Conservation (phyloP, 768 basidiomycete species). For the Tylopilus subfusipes region DNA sequence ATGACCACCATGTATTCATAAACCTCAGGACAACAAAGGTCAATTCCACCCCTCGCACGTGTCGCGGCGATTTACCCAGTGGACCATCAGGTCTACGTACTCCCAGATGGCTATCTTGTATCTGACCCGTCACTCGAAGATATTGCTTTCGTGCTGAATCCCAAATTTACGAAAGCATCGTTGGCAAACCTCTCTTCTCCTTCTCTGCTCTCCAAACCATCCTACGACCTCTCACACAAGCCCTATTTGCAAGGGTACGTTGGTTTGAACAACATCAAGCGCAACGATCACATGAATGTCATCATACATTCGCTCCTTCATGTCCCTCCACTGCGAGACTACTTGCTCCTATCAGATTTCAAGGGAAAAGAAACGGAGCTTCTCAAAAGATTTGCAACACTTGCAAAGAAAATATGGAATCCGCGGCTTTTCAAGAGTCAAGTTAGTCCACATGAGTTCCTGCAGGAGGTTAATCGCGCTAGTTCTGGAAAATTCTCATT, state of each 20-base stretch:
- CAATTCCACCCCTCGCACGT: constrained; percentile 16
- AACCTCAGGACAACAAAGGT: constrained; percentile 91
- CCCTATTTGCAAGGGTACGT: constrained; percentile 92
- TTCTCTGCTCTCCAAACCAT: constrained; percentile 61
- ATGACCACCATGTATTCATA: constrained; percentile 98
- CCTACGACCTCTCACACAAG: constrained; percentile 79
- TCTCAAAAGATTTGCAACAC: constrained; percentile 77
- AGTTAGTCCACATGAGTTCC: constrained; percentile 97
- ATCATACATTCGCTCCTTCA: constrained; percentile 93
- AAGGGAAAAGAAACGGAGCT: constrained; percentile 80
- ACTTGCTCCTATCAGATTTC: constrained; percentile 74
- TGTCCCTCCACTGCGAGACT: constrained; percentile 84
- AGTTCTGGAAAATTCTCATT: constrained; percentile 89
- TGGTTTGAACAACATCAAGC: constrained; percentile 96
- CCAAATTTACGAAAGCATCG: constrained; percentile 69
- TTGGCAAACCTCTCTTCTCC: constrained; percentile 56
- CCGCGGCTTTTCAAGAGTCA: constrained; percentile 95
- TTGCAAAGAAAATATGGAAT: constrained; percentile 96
- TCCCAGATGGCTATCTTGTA: constrained; percentile 95
- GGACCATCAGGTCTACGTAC: constrained; percentile 77
- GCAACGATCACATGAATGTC: constrained; percentile 97
- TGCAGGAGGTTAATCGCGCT: constrained; percentile 92
- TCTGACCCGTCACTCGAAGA: constrained; percentile 96
- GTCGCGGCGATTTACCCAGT: constrained; percentile 15
- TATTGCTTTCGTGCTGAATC: constrained; percentile 85